Evolutionary conservation across 306 rosid genomes (phyloP), one percentile per base, ranked within the genome.

Genomic region (Pterocarpus macrocarpus): DNA sequence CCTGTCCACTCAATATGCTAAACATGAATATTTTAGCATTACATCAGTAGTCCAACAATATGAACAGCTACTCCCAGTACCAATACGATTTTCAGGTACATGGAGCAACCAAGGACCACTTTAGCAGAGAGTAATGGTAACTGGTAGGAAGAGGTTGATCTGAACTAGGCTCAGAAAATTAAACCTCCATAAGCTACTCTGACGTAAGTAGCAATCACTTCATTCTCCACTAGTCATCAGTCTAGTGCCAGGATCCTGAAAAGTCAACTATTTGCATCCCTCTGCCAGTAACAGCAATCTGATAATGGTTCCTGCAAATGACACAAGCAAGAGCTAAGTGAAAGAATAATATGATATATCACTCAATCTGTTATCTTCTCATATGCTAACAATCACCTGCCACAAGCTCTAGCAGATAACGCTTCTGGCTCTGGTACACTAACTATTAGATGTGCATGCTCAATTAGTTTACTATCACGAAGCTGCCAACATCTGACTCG

Each of bases 391-490:
- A 75, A 82, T 83, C 63, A 95, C 98, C 97, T 90, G 86, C 89
- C 90, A 79, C 91, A 90, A 75, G 81, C 76, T 85, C 84, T 91
- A 56, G 94, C 99, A 84, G 93, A 89, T 84, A 95, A 79, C 4
- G 97, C 85, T 89, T 95, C 99, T 15, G 99, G 98, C 87, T 95
- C 99, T 50, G 99, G 97, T 79, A 92, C 99, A 76, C 91, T 95
- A 80, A 87, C 87, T 83, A 93, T 82, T 58, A 89, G 73, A 84
- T 82, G 77, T 56, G 91, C 86, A 81, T 81, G 86, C 91, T 95
- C 97, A 1, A 80, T 77, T 33, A 95, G 80, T 80, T 87, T 91
- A 66, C 77, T 79, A 52, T 75, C 88, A 72, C 64, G 82, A 66
- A 93, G 62, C 72, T 56, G 71, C 99, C 99, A 95, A 86, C 99